Percentiles rank a stretch among this genome's conserved stretches.
Evolutionary conservation across 352 stramenopile genomes (phyloP).

Genomic region (Globisporangium splendens): DNA sequence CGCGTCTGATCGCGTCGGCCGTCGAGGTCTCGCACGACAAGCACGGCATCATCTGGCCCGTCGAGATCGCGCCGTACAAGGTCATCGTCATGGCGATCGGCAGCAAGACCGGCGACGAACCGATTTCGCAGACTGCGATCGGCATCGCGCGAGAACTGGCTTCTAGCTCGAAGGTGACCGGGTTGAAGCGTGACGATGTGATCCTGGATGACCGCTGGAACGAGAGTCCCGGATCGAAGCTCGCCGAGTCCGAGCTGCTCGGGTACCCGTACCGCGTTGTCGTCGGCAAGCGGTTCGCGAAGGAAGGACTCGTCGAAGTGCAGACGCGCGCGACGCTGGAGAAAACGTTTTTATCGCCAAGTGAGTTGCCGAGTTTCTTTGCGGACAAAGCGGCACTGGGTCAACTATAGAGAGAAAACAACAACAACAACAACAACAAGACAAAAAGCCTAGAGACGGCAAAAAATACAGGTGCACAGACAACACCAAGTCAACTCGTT

Average conservation of each 20-base stretch:
- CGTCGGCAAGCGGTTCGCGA: slow-evolving; percentile 74
- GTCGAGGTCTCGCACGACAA: slow-evolving; percentile 81
- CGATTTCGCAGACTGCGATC: slow-evolving; percentile 36
- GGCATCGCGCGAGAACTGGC: slow-evolving; percentile 53
- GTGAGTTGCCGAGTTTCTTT: slow-evolving; percentile 43
- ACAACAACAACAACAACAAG: not conserved
- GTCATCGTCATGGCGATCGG: slow-evolving; percentile 77
- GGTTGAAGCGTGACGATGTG: slow-evolving; percentile 48
- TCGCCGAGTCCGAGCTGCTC: slow-evolving; percentile 84
- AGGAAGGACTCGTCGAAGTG: slow-evolving; percentile 76
- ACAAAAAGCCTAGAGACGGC: not conserved
- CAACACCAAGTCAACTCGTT: too few relatives aligned
- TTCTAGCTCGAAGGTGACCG: slow-evolving; percentile 20
- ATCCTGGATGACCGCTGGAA: slow-evolving; percentile 82
- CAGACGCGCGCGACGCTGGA: slow-evolving; percentile 64
- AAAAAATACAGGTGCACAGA: not conserved
- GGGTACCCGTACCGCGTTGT: slow-evolving; percentile 85
- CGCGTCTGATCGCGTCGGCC: slow-evolving; percentile 71
- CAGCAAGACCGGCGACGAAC: slow-evolving; percentile 48
- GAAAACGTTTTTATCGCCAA: slow-evolving; percentile 48
- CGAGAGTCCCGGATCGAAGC: slow-evolving; percentile 74
- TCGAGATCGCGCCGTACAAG: slow-evolving; percentile 77
- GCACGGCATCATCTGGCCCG: slow-evolving; percentile 79
- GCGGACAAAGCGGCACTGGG: slow-evolving; percentile 8
- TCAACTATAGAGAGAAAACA: slow-evolving; percentile 14